These are phyloP conservation scores for Phytophthora megakarya DNA, from an alignment of 352 stramenopile species.

Conservation along the genomic window DNA sequence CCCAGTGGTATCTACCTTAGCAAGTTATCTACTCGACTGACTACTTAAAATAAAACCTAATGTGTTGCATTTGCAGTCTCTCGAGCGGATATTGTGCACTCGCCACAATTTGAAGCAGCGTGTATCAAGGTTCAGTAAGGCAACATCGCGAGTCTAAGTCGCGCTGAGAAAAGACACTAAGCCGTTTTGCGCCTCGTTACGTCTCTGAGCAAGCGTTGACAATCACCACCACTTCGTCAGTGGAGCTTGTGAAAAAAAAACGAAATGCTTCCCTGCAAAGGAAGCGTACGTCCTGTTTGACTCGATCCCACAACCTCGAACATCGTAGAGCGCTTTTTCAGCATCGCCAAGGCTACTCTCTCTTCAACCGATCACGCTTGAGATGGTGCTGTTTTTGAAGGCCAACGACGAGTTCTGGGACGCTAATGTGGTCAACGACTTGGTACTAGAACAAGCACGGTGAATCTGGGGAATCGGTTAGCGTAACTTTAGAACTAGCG, in stretches of 20 bases:
- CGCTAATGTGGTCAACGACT: background rate
- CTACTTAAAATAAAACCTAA: too few relatives aligned
- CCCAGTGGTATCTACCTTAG: background rate
- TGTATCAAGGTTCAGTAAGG: background rate
- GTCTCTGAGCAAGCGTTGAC: background rate
- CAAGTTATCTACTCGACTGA: background rate
- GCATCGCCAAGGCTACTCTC: background rate
- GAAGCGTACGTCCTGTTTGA: background rate
- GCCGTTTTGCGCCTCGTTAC: background rate
- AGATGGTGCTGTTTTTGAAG: background rate
- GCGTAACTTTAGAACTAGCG: too few relatives aligned
- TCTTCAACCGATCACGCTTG: background rate
- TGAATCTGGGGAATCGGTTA: too few relatives aligned
- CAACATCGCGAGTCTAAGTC: background rate
- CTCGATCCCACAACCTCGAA: background rate
- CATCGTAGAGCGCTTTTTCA: background rate
- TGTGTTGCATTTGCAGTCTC: background rate
- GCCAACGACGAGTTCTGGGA: background rate
- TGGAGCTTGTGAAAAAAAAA: constrained; percentile 6
- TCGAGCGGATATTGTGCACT: background rate
- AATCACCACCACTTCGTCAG: background rate
- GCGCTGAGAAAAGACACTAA: background rate
- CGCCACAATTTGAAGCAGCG: background rate
- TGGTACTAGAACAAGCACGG: too few relatives aligned
- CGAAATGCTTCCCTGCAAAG: background rate